Evolutionary conservation across 768 basidiomycete species (phyloP).

Genomic region (Tubosaeta sp.): DNA sequence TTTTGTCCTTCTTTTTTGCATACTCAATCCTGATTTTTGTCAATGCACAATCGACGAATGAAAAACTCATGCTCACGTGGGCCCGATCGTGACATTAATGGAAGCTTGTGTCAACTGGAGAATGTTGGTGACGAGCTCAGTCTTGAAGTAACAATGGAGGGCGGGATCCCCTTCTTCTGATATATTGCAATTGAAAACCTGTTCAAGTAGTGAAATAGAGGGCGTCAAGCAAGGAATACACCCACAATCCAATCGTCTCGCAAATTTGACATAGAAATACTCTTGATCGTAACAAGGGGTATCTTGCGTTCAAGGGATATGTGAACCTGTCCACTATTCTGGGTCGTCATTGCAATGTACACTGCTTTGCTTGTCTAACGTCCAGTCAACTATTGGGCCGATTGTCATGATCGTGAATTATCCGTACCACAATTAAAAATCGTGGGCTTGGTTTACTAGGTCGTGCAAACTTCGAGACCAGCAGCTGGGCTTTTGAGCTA

Average conservation of each 20-base stretch:
- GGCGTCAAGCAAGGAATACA: not conserved
- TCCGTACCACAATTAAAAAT: slow-evolving; percentile 80
- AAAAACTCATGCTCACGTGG: slow-evolving; percentile 55
- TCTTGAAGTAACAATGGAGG: slow-evolving; percentile 91
- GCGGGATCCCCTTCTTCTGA: slow-evolving; percentile 95
- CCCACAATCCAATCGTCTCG: slow-evolving; percentile 94
- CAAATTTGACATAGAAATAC: slow-evolving; percentile 81
- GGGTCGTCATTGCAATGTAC: slow-evolving; percentile 62
- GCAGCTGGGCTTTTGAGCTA: slow-evolving; percentile 73
- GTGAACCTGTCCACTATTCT: slow-evolving; percentile 56
- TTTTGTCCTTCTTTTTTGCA: slow-evolving; percentile 96
- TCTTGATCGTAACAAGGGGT: slow-evolving; percentile 81
- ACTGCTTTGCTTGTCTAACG: slow-evolving; percentile 60
- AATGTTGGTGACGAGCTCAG: slow-evolving; percentile 82
- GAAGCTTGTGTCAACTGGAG: slow-evolving; percentile 76
- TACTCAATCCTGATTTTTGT: slow-evolving; percentile 70
- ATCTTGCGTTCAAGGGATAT: slow-evolving; percentile 82
- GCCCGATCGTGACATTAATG: slow-evolving; percentile 67
- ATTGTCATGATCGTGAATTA: not conserved
- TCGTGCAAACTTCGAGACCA: slow-evolving; percentile 80
- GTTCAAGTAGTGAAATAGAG: slow-evolving; percentile 8
- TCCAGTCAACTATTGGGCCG: not conserved
- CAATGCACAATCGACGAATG: slow-evolving; percentile 3
- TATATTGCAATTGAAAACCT: slow-evolving; percentile 74
- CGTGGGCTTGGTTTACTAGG: slow-evolving; percentile 92